Evolutionary conservation across 768 basidiomycete species (phyloP), one percentile per base, ranked within the genome.

Genomic region (Panellus pusillus): DNA sequence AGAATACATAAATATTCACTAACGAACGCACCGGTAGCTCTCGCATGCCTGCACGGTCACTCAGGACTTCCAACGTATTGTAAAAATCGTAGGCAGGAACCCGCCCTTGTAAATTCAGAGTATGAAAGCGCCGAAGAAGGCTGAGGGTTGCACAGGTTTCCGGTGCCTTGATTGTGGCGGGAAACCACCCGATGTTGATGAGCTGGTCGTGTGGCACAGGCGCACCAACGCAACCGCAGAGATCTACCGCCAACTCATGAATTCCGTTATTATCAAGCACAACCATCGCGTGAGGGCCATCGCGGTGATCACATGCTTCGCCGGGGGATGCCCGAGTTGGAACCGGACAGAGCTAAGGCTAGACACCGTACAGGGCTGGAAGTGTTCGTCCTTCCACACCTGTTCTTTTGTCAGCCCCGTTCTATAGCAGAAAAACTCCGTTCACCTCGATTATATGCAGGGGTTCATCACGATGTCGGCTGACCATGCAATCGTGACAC

Each of bases 191-290:
- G 9, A 49, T 38, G 15, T 57, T 39, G 9, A 67, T 42, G 2
- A 67, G 49, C 29, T 65, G 63, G 18, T 39, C 45, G 27, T 40
- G 43, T 0, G 17, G 29, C 4, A 19, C 7, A 8, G 46, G 50
- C 3, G 41, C 41, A 1, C 17, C 35, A 4, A 14, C 15, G 31
- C 64, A 65, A 11, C 62, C 54, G 36, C 64, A 63, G 47, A 61
- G 63, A 24, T 58, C 49, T 4, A 66, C 15, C 6, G 39, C 32
- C 1, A 68, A 14, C 0, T 27, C n/a, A 32, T 68, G 67, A 11
- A 67, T 44, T 8, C 58, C 57, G 46, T 64, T 64, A n/a, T 32
- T 44, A 19, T 63, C 44, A 17, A 68, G 46, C 5, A 68, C 64
- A 14, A 59, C 38, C 20, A 67, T 60, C 4, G 27, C 32, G 20